Percentiles rank a stretch among this genome's conserved stretches.
phyloP scores from a whole-genome alignment of 306 rosid genomes.

The Rubus idaeus region DNA sequence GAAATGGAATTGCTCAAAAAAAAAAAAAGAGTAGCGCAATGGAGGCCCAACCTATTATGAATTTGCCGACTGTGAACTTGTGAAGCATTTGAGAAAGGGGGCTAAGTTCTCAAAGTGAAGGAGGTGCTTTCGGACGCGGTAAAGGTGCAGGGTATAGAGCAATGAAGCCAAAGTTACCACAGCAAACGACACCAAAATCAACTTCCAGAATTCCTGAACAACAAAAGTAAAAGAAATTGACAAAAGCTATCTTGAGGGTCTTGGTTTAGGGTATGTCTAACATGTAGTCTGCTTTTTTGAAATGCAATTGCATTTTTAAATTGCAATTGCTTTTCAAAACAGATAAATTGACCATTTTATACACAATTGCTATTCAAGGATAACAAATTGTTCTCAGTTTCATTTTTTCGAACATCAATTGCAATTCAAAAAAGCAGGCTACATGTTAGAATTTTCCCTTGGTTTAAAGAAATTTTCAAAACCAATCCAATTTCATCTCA shows the following conservation, averaged over 20 bases:
- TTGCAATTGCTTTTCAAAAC: too few species aligned
- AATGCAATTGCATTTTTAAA: too few species aligned
- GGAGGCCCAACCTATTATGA: not conserved
- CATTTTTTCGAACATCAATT: too few species aligned
- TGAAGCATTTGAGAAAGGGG: constrained; percentile 10
- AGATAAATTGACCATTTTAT: too few species aligned
- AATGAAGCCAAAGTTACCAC: constrained; percentile 62
- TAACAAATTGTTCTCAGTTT: too few species aligned
- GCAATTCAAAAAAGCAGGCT: too few species aligned
- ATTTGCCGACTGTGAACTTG: constrained; percentile 5
- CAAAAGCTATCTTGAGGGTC: not conserved
- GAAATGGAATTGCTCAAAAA: too few species aligned
- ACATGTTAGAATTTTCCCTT: too few species aligned
- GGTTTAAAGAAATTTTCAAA: too few species aligned
- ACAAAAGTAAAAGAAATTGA: not conserved
- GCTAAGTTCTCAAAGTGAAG: constrained; percentile 53
- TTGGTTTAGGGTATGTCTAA: not conserved
- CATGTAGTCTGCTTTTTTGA: too few species aligned
- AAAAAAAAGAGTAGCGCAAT: not conserved
- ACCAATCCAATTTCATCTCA: too few species aligned
- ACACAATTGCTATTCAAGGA: too few species aligned
- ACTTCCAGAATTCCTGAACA: constrained; percentile 76
- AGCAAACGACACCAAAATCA: constrained; percentile 56
- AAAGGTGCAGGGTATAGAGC: constrained; percentile 59
- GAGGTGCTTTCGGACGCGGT: constrained; percentile 52